These are phyloP conservation scores for Mortierella sp. DNA, from an alignment of 371 early-diverging fungal species.

Conservation along the genomic window DNA sequence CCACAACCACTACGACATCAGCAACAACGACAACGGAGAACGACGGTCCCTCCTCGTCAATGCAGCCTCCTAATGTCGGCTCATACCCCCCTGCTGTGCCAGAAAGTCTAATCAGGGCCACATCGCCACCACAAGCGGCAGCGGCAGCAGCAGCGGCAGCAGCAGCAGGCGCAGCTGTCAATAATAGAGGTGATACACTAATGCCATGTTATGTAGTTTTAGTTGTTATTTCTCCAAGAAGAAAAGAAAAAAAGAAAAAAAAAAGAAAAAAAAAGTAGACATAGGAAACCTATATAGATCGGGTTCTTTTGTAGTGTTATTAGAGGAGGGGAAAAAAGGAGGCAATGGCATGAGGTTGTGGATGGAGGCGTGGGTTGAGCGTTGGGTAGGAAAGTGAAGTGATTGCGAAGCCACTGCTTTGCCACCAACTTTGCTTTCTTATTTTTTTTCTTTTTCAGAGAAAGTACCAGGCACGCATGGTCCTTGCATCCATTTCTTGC, in stretches of 20 bases:
- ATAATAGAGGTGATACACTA: conserved; percentile 7
- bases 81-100: not conserved
- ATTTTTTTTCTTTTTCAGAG: not conserved
- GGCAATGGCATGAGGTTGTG: not conserved
- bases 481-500: not conserved
- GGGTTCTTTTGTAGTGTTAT: not conserved
- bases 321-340: not conserved
- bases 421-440: conserved; percentile 3
- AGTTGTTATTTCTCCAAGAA: not conserved
- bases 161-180: not conserved
- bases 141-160: not conserved
- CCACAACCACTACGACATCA: not conserved
- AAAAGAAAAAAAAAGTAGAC: not conserved
- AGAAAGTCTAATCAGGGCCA: not conserved
- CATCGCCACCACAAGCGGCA: not conserved
- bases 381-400: not conserved
- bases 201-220: conserved; percentile 4
- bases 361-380: not conserved
- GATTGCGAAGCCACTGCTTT: not conserved
- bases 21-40: not conserved
- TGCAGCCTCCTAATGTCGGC: not conserved
- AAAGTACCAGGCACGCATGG: not conserved
- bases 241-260: not conserved
- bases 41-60: not conserved
- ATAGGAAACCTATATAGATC: not conserved